phyloP scores from a whole-genome alignment of 169 alveolate species.

The Eimeria tenella region DNA sequence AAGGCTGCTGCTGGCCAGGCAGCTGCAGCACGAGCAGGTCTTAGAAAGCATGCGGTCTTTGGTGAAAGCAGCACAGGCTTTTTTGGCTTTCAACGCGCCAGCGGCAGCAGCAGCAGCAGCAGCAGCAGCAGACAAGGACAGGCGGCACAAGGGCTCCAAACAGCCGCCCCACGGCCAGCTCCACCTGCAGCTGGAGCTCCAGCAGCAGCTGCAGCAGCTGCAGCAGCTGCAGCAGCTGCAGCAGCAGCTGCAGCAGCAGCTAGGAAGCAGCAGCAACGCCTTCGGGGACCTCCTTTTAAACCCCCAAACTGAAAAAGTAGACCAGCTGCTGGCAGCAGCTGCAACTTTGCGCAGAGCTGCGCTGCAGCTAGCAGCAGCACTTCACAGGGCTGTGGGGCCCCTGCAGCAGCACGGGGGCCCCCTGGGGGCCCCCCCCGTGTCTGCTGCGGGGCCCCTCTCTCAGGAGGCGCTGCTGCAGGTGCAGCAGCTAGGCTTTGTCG shows the following conservation, averaged over 20 bases:
- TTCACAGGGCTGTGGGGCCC: not conserved
- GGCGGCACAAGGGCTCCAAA: not conserved
- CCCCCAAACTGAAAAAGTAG: not conserved
- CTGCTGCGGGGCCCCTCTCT: not conserved
- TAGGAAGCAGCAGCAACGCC: too few species aligned
- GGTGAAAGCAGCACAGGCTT: not conserved
- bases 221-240: not conserved
- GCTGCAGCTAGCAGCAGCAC: not conserved
- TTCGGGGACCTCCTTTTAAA: not conserved
- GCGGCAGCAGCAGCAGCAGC: not conserved
- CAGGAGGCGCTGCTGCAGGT: not conserved
- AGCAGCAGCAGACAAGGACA: not conserved
- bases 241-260: not conserved
- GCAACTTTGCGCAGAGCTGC: not conserved
- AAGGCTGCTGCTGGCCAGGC: constrained; percentile 27
- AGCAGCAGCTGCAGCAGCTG: not conserved
- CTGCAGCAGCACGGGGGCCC: constrained; percentile 22
- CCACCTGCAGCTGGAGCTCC: not conserved
- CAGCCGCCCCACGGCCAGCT: not conserved
- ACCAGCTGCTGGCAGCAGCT: not conserved
- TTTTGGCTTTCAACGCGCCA: not conserved
- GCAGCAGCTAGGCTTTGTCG: not conserved
- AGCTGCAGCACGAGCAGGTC: constrained; percentile 13
- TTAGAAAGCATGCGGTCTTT: not conserved
- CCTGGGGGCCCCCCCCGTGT: not conserved